Conservation (phyloP, 1,139 yeast species). For the Petasospora fabianii region DNA sequence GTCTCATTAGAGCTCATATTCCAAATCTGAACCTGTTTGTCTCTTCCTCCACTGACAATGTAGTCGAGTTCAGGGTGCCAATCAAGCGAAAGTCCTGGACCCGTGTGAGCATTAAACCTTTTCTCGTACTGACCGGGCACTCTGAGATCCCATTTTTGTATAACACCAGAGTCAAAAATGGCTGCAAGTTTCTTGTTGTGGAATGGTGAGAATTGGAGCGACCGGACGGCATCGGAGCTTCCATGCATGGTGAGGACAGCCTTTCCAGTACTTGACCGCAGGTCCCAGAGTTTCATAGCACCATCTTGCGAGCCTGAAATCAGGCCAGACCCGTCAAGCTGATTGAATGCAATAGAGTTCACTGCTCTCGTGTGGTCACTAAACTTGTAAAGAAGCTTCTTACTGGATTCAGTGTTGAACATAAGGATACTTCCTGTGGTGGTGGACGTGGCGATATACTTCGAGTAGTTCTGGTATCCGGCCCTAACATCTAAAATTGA, state of each 20-base stretch:
- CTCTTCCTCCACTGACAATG: conserved; percentile 90
- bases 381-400: conserved; percentile 42
- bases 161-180: conserved; percentile 86
- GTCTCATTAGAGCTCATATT: conserved; percentile 41
- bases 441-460: conserved; percentile 45
- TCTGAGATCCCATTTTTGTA: conserved; percentile 82
- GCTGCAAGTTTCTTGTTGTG: conserved; percentile 52
- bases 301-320: conserved; percentile 94
- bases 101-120: conserved; percentile 84
- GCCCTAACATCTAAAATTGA: conserved; percentile 45
- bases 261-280: conserved; percentile 44
- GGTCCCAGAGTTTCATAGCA: conserved; percentile 81
- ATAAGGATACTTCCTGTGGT: conserved; percentile 49
- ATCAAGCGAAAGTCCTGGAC: conserved; percentile 83
- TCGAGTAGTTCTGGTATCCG: conserved; percentile 41
- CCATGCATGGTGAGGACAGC: conserved; percentile 31
- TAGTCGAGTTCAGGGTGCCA: conserved; percentile 86
- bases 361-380: conserved; percentile 79
- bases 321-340: conserved; percentile 52
- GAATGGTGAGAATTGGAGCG: conserved; percentile 57
- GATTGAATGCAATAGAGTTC: conserved; percentile 71
- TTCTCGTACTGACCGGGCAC: conserved; percentile 55
- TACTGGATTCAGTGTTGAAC: conserved; percentile 40
- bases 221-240: conserved; percentile 57
- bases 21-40: conserved; percentile 79